Base-by-base conservation (phyloP, 2,329 filamentous ascomycete species). In the Alternaria triticina region DNA sequence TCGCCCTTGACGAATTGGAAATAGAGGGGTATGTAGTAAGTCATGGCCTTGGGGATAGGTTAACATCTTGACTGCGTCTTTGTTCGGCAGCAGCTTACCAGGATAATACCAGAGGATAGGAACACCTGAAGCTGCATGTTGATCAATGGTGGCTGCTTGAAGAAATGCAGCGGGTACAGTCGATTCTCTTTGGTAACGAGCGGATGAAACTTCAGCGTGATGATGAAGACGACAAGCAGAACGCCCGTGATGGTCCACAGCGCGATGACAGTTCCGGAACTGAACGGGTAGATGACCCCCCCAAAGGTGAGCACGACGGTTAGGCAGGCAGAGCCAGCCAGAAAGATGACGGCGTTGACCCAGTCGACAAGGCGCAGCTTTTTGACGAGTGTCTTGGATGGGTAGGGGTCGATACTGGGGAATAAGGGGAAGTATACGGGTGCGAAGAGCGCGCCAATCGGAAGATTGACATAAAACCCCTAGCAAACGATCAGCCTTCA, bases 101-200 rank as follows among this genome's bases (percentile, higher is more conserved):
- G 23, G 13, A 54, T 44, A 6, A 44, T 20, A n/a, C 79, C 74
- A 75, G 54, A 54, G 3, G 59, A 49, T 8, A 64, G 47, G 6
- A 60, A 43, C 13, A 65, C 23, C 27, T 62, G 61, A 6, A 71
- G 67, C 5, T 62, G 54, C 12, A 70, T 30, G 20, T 46, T 47
- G 61, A 66, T 27, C 20, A 52, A 59, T 13, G 28, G 51, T 23
- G 25, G 25, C 2, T 40, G 70, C 15, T 36, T 47, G 5, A 86
- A 70, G 49, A 88, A 81, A 8, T 86, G 78, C 0, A 80, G 69
- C 0, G 86, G 87, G 58, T 87, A 86, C 3, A 88, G 70, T 1
- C 86, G 81, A 4, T 79, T 67, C 6, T 79, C 74, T 0, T 69
- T 66, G 0, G 79, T 83, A 0, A 86, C 87, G 28, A 84, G 73